Evolutionary conservation across 495 filamentous ascomycete genomes (phyloP).

Genomic region (Hyphodiscus hymeniophilus): DNA sequence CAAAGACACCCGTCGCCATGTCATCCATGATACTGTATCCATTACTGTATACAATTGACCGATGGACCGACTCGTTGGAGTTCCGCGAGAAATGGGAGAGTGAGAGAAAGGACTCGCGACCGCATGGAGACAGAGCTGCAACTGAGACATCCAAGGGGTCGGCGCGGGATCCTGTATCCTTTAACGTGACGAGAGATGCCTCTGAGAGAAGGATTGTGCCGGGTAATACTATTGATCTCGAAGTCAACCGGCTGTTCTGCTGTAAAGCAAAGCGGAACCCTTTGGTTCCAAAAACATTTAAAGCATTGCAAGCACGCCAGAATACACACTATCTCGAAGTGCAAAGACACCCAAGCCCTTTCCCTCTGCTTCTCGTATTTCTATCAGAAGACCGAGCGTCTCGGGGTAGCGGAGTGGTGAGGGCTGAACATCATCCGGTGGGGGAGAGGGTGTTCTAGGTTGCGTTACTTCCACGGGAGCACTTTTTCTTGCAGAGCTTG

Average conservation of each 20-base stretch:
- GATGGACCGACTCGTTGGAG: constrained; percentile 1
- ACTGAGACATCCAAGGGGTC: constrained; percentile 9
- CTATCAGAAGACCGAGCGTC: constrained; percentile 8
- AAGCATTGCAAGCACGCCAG: too few species aligned
- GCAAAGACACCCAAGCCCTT: constrained; percentile 16
- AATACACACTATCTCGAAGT: constrained; percentile 3
- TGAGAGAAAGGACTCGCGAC: constrained; percentile 1
- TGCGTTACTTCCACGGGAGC: background rate
- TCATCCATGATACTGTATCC: constrained; percentile 9
- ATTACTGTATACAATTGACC: constrained; percentile 15
- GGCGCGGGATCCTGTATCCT: constrained; percentile 5
- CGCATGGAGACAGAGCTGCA: background rate
- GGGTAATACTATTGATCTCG: too few species aligned
- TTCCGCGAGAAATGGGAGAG: constrained; percentile 5
- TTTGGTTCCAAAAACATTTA: too few species aligned
- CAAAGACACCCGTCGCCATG: constrained; percentile 12
- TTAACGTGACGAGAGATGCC: constrained; percentile 11
- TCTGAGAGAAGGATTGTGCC: constrained; percentile 11
- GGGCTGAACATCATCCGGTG: background rate
- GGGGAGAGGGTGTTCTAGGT: background rate
- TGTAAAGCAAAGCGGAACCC: too few species aligned
- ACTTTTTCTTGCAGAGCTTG: background rate
- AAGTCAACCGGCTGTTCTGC: too few species aligned
- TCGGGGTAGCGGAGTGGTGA: constrained; percentile 10
- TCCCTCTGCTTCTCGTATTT: constrained; percentile 4